Percentiles rank a stretch among this genome's conserved stretches.
phyloP scores from a whole-genome alignment of 164 flowering plant species.

The Stephania japonica region DNA sequence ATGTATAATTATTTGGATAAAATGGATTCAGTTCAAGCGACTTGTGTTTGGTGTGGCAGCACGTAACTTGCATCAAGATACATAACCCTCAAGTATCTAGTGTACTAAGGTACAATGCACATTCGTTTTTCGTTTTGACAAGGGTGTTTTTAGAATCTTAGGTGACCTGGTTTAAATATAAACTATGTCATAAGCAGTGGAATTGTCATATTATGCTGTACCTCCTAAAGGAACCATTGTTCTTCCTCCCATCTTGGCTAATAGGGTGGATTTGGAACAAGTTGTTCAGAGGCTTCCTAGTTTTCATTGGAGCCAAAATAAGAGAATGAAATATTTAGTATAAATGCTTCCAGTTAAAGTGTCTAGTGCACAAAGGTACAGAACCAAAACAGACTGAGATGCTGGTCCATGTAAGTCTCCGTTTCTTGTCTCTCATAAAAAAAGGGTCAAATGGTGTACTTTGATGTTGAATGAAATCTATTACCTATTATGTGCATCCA shows the following conservation, averaged over 20 bases:
- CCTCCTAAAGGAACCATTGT: neutral
- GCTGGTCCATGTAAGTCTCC: too few relatives aligned
- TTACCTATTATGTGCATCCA: neutral
- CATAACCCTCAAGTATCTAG: too few relatives aligned
- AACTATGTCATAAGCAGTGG: neutral
- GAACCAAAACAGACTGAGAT: too few relatives aligned
- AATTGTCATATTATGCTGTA: neutral
- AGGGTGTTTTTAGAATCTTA: too few relatives aligned
- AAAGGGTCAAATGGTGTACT: too few relatives aligned
- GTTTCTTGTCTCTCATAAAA: too few relatives aligned
- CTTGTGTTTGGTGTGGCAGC: neutral
- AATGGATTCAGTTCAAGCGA: neutral
- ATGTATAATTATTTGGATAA: neutral
- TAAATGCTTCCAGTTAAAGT: too few relatives aligned
- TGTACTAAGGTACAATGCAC: too few relatives aligned
- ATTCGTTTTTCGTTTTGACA: too few relatives aligned
- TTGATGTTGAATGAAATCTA: neutral
- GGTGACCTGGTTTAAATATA: neutral
- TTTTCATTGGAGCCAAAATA: neutral
- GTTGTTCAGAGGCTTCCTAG: neutral
- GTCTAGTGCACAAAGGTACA: too few relatives aligned
- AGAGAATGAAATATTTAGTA: neutral
- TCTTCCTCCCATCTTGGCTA: neutral
- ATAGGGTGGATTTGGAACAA: neutral
- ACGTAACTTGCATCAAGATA: too few relatives aligned